Conservation (phyloP, 257 asterid species). For the Nicotiana otophora region DNA sequence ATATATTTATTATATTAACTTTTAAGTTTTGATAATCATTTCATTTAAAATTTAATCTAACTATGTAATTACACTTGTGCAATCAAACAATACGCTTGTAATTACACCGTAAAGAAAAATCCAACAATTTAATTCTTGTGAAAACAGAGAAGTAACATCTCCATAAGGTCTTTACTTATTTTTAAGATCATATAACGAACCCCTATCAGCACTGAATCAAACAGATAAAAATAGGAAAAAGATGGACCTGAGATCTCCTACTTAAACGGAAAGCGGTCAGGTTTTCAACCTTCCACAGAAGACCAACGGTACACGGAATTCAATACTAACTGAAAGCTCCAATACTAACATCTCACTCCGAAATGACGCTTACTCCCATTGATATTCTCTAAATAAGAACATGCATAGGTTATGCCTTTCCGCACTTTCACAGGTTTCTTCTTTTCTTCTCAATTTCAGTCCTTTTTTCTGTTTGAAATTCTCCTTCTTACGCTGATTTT, state of each 20-base stretch:
- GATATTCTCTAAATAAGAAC: background rate
- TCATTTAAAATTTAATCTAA: too few species aligned
- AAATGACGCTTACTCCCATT: background rate
- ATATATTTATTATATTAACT: too few species aligned
- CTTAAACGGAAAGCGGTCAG: slow-evolving; percentile 23
- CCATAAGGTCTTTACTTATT: too few species aligned
- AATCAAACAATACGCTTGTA: too few species aligned
- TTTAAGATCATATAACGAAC: too few species aligned
- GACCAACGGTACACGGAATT: slow-evolving; percentile 20
- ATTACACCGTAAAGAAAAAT: too few species aligned
- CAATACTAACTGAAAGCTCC: slow-evolving; percentile 9
- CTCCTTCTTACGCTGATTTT: background rate
- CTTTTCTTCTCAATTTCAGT: background rate
- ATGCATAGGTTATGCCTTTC: background rate
- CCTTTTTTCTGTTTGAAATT: background rate
- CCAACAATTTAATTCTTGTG: too few species aligned
- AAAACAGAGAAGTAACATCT: too few species aligned
- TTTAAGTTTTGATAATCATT: too few species aligned
- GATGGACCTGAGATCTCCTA: slow-evolving; percentile 18
- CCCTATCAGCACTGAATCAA: too few species aligned
- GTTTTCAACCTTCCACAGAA: slow-evolving; percentile 14
- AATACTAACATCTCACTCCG: background rate
- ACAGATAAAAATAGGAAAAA: background rate
- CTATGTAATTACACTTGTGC: too few species aligned
- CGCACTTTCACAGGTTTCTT: background rate